phyloP scores from a whole-genome alignment of 768 basidiomycete genomes.

The Mycena leptocephala region DNA sequence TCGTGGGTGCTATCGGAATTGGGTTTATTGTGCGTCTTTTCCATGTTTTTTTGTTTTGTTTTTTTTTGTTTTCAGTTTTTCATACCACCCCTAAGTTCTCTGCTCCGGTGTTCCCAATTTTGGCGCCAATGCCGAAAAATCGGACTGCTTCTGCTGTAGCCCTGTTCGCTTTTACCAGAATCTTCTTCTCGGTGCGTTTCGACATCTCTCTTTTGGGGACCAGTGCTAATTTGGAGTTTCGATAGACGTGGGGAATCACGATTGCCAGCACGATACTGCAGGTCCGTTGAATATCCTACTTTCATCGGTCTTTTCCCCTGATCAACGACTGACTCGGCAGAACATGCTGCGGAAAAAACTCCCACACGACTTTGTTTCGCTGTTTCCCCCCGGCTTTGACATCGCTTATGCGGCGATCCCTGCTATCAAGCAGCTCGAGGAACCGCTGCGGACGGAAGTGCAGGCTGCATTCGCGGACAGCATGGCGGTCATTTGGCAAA shows the following conservation, averaged over 20 bases:
- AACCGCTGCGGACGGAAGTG: conserved; percentile 48
- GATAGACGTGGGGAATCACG: conserved; percentile 41
- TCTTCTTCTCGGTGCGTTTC: too few species aligned
- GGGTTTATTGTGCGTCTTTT: conserved; percentile 19
- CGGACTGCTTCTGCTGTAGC: conserved; percentile 56
- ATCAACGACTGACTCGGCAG: conserved; percentile 34
- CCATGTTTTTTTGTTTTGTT: background rate
- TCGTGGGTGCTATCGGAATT: conserved; percentile 30
- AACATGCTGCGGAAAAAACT: conserved; percentile 53
- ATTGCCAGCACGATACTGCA: conserved; percentile 51
- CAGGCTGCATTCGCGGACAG: conserved; percentile 59
- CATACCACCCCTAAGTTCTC: too few species aligned
- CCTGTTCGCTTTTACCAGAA: conserved; percentile 50
- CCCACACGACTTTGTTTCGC: conserved; percentile 19
- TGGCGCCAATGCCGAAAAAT: conserved; percentile 52
- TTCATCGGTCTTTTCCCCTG: too few species aligned
- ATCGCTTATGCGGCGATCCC: conserved; percentile 32
- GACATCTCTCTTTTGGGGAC: too few species aligned
- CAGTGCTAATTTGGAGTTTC: too few species aligned
- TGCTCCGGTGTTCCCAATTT: conserved; percentile 53
- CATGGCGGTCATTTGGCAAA: conserved; percentile 57
- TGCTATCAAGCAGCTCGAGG: conserved; percentile 35
- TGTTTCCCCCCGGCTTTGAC: conserved; percentile 20
- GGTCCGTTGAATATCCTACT: background rate
- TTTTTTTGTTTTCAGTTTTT: background rate